phyloP scores from a whole-genome alignment of 129 eudicot species.

The Flaveria linearis region DNA sequence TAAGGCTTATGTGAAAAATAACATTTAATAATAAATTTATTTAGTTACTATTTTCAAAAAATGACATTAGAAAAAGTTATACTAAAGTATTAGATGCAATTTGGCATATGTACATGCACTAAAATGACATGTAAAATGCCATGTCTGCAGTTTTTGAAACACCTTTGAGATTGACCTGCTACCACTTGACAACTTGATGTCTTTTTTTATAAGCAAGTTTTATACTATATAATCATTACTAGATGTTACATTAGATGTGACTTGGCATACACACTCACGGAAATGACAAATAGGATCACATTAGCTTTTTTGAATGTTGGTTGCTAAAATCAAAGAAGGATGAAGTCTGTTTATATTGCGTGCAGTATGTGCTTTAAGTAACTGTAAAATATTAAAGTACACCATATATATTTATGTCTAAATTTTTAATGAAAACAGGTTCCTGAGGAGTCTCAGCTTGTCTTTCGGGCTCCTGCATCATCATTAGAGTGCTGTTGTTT shows the following conservation, averaged over 20 bases:
- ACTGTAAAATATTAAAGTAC: background rate
- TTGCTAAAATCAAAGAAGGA: background rate
- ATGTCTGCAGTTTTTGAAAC: background rate
- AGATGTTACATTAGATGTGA: background rate
- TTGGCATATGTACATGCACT: too few species aligned
- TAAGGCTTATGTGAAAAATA: too few species aligned
- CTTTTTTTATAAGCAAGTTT: too few species aligned
- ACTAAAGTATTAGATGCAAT: too few species aligned
- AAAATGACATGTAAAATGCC: background rate
- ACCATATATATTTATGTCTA: background rate
- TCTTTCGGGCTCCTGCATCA: too few species aligned
- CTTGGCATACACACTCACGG: background rate
- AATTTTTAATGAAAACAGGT: conserved; percentile 47
- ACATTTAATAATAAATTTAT: too few species aligned
- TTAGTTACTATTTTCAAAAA: too few species aligned
- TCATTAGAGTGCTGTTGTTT: too few species aligned
- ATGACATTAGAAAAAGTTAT: background rate
- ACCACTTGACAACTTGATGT: background rate
- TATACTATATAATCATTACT: background rate
- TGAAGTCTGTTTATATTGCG: background rate
- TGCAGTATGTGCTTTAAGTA: background rate
- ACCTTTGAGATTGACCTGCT: background rate
- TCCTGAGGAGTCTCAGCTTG: conserved; percentile 84
- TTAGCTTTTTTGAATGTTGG: background rate
- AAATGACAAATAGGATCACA: background rate